These are phyloP conservation scores for Chalaropsis thielavioides DNA, from an alignment of 2,329 filamentous ascomycete genomes.

Conservation along the genomic window DNA sequence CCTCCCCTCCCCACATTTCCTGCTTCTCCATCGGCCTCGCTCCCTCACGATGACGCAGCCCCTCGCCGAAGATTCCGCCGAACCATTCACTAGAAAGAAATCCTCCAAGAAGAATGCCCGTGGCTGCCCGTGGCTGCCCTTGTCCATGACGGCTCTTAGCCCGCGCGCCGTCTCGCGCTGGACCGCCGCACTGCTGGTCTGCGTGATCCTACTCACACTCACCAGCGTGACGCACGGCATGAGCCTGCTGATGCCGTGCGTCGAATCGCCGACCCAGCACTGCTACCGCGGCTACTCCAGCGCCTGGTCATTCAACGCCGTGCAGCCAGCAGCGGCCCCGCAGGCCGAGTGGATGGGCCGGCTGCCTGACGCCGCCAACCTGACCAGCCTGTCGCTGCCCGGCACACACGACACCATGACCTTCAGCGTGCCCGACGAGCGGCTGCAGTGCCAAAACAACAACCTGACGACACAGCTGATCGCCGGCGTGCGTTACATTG, in stretches of 20 bases:
- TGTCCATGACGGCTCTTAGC: background rate
- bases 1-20: background rate
- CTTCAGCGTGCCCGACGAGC: constrained; percentile 26
- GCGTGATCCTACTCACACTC: constrained; percentile 17
- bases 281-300: constrained; percentile 26
- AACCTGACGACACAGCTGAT: constrained; percentile 31
- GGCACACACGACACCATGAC: constrained; percentile 42
- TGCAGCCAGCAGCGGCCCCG: constrained; percentile 20
- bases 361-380: constrained; percentile 28
- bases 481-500: constrained; percentile 36
- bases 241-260: constrained; percentile 21
- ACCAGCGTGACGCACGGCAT: constrained; percentile 21
- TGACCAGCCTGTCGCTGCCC: constrained; percentile 35
- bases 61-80: background rate
- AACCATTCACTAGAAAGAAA: background rate
- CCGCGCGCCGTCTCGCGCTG: constrained; percentile 7
- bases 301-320: constrained; percentile 31
- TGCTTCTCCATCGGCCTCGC: background rate
- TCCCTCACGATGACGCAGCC: background rate
- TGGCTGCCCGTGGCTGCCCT: background rate
- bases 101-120: background rate
- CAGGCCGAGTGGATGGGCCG: constrained; percentile 31
- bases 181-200: constrained; percentile 7
- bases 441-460: constrained; percentile 35
- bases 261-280: constrained; percentile 19